Percentiles rank a stretch among this genome's conserved stretches.
phyloP scores from a whole-genome alignment of 1,284 basidiomycete species.

The Pterula multifida region DNA sequence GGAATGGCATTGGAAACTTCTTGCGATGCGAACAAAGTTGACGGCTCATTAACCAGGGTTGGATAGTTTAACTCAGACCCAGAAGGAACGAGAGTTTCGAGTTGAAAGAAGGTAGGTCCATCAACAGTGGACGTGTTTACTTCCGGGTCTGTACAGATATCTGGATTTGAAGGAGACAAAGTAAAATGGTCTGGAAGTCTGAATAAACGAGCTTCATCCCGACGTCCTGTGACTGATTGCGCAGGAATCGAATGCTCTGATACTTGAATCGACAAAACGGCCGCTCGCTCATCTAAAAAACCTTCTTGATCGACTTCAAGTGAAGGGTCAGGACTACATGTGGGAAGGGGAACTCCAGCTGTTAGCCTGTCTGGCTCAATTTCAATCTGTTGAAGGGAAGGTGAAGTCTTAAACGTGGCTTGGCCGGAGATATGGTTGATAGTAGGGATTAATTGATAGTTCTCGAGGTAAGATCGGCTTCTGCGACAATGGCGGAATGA shows the following conservation, averaged over 20 bases:
- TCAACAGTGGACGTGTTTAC: background rate
- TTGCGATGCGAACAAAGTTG: background rate
- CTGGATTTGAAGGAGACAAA: background rate
- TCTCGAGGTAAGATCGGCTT: background rate
- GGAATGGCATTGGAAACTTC: background rate
- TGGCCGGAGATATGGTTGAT: background rate
- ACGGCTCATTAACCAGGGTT: background rate
- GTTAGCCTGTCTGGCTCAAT: background rate
- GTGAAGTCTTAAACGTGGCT: background rate
- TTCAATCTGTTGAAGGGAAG: background rate
- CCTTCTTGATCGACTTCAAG: background rate
- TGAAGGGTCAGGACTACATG: background rate
- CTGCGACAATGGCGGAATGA: too few relatives aligned
- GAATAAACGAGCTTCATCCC: background rate
- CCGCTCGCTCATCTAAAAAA: background rate
- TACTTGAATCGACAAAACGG: background rate
- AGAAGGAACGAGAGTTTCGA: background rate
- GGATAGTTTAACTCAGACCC: background rate
- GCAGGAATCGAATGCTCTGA: background rate
- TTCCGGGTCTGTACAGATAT: background rate
- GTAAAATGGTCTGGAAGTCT: background rate
- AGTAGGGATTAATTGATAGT: background rate
- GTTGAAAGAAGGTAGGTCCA: background rate
- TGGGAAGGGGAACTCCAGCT: background rate
- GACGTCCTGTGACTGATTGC: background rate